phyloP scores from a whole-genome alignment of 805 yeast species.

The Metschnikowia lunata region DNA sequence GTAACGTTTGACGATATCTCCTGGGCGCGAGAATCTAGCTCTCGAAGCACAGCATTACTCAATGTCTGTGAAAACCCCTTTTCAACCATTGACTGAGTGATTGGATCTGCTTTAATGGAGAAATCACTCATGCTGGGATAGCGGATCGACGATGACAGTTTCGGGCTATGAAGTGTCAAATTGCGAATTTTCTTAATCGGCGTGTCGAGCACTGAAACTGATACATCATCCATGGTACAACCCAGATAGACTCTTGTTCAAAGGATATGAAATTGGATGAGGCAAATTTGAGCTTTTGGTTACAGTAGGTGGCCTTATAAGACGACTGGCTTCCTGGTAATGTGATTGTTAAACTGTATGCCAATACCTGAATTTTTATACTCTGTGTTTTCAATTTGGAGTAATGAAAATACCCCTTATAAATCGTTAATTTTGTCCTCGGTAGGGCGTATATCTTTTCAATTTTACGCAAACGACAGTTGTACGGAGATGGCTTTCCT shows the following conservation, averaged over 20 bases:
- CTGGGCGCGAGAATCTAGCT: constrained; percentile 16
- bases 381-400: too few species aligned
- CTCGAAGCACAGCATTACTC: constrained; percentile 16
- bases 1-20: constrained; percentile 16
- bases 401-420: too few species aligned
- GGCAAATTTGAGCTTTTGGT: too few species aligned
- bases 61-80: constrained; percentile 18
- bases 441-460: too few species aligned
- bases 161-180: constrained; percentile 32
- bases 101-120: constrained; percentile 7
- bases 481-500: too few species aligned
- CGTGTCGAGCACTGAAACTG: constrained; percentile 25
- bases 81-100: constrained; percentile 14
- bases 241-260: not conserved
- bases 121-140: constrained; percentile 16
- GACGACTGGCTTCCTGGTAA: too few species aligned
- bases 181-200: constrained; percentile 38
- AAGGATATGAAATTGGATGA: too few species aligned
- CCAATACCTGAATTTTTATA: too few species aligned
- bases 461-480: too few species aligned
- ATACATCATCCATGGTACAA: constrained; percentile 13
- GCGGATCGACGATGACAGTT: constrained; percentile 10
- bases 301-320: too few species aligned
- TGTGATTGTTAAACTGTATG: too few species aligned
- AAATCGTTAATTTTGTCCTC: too few species aligned